Conservation (phyloP, 768 basidiomycete species). For the Termitomyces sp. region DNA sequence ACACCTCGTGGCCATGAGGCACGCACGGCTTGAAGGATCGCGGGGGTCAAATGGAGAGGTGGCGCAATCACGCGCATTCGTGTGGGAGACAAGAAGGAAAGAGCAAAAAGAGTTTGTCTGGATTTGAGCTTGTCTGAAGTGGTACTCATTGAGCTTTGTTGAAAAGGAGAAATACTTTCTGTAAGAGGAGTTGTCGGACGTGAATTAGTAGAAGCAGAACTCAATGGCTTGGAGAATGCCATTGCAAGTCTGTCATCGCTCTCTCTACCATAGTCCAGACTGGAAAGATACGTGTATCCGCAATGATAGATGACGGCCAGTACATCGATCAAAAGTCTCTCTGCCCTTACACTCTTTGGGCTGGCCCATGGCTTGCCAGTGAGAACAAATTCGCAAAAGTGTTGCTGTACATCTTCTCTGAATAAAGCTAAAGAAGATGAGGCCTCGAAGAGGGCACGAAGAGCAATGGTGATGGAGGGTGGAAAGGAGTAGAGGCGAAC, state of each 20-base stretch:
- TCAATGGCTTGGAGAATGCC: conserved; percentile 54
- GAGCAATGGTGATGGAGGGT: conserved; percentile 39
- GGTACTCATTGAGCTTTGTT: conserved; percentile 31
- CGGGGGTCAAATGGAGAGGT: conserved; percentile 72
- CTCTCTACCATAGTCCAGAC: conserved; percentile 74
- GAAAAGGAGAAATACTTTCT: conserved; percentile 28
- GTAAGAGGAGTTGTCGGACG: conserved; percentile 28
- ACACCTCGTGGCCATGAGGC: conserved; percentile 78
- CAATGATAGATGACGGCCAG: conserved; percentile 55
- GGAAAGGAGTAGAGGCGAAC: conserved; percentile 71
- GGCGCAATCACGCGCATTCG: conserved; percentile 69
- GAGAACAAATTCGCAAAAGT: conserved; percentile 61
- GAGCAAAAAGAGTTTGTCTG: conserved; percentile 53
- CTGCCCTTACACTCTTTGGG: conserved; percentile 58
- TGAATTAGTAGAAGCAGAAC: conserved; percentile 19
- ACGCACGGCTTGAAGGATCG: conserved; percentile 74
- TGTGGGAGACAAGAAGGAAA: conserved; percentile 67
- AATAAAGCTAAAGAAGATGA: conserved; percentile 34
- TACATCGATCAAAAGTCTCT: conserved; percentile 66
- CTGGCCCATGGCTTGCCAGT: conserved; percentile 70
- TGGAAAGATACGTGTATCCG: conserved; percentile 60
- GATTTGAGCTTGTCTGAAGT: conserved; percentile 28
- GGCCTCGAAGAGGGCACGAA: conserved; percentile 53
- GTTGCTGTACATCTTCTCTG: conserved; percentile 50
- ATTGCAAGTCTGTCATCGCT: conserved; percentile 67